Evolutionary conservation across 1,139 yeast genomes (phyloP), one percentile per base, ranked within the genome.

Genomic region (Candida mesenterica): DNA sequence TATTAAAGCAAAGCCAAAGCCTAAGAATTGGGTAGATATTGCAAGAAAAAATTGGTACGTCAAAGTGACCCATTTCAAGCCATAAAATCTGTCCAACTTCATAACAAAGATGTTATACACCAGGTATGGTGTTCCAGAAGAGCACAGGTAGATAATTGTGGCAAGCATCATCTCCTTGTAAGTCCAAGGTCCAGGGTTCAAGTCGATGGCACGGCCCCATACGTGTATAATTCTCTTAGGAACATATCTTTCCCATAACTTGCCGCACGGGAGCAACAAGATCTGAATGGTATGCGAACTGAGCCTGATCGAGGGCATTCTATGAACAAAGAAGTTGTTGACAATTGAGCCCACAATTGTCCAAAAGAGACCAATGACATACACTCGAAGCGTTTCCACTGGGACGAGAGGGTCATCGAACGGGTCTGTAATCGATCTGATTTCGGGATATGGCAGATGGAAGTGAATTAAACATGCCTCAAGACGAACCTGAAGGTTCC

Each of bases 361-460:
- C 76, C 76, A 70, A 28, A 59, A 50, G 2, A 65, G 45, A 1
- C 70, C 68, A 27, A 68, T 66, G 6, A 54, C 59, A 46, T 69
- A 69, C 1, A 61, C 72, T 33, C 76, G 46, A 9, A 69, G 50
- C 0, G 76, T 70, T 31, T 70, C 75, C 1, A 58, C 68, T 0
- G 69, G 68, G 5, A 60, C 46, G 1, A 39, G 33, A 1, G 67
- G 62, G 42, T 68, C 75, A 42, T 70, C 76, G 38, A 43, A 62
- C 0, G 75, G 73, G 32, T 69, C 75, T 1, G 72, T 67, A 5
- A 69, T 61, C 8, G 74, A 67, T 37, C 76, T 47, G 13, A 70
- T 61, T 42, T 70, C 75, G 4, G 75, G 74, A 40, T 69, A 70
- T 13, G 75, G 75, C 5, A 73, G 67, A 47, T 68, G 75, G 42